Base-by-base conservation (phyloP, 2,329 filamentous ascomycete genomes). In the Scytalidium lignicola region DNA sequence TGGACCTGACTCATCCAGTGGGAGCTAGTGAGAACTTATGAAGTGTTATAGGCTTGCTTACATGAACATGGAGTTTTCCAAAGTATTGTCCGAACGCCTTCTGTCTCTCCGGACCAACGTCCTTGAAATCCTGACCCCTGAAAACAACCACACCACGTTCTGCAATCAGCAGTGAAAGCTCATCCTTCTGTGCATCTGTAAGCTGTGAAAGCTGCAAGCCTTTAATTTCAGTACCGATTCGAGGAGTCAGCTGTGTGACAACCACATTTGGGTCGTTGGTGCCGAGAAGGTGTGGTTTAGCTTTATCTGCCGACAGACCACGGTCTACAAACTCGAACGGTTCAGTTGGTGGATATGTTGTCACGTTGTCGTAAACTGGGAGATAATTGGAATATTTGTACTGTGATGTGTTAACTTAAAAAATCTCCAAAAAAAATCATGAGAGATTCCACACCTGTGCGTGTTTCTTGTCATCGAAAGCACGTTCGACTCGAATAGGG, bases 21-120 rank as follows among this genome's bases (percentile, higher is more conserved):
- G n/a, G n/a, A n/a, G n/a, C n/a, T n/a, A n/a, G n/a, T n/a, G n/a
- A n/a, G n/a, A n/a, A n/a, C n/a, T n/a, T n/a, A 21, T 51, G 43
- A 12, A 48, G 41, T 46, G 13, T 85, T 78, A 46, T 79, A 78
- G 46, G 75, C 70, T 54, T 88, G 80, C 32, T 37, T 37, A 37
- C 48, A 57, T 91, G 87, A 48, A 91, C 86, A 69, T 91, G 88
- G 58, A 86, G 85, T 5, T 85, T 81, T 42, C 88, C 87, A 61
- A 89, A 91, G 70, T 90, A 89, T 45, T 77, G 75, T 44, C 82
- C 86, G 53, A 82, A 82, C 19, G 82, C 74, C 44, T 88, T 73
- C 1, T 83, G 86, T 5, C 86, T 74, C 37, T 80, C 66, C 59
- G 90, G 88, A 8, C 83, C 76, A 8, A 88, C 73, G 53, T 85